Conservation (phyloP, 2,329 filamentous ascomycete species). For the Stagonosporopsis rhizophila region DNA sequence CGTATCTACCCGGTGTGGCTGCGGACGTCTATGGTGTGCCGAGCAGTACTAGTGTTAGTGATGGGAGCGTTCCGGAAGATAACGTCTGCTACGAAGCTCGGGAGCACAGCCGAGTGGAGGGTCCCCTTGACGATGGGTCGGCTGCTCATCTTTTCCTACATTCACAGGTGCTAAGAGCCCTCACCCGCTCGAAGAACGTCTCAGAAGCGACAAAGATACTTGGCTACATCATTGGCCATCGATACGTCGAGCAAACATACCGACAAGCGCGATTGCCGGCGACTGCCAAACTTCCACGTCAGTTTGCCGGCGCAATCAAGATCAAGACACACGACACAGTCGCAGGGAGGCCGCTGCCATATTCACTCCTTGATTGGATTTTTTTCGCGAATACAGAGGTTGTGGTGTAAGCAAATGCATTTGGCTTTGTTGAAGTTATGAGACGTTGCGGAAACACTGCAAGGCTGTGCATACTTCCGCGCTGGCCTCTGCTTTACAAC, state of each 20-base stretch:
- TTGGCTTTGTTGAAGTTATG: background rate
- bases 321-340: background rate
- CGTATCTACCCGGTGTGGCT: background rate
- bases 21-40: background rate
- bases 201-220: background rate
- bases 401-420: background rate
- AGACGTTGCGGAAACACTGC: background rate
- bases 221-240: background rate
- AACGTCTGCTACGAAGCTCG: background rate
- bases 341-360: background rate
- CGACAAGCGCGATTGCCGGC: background rate
- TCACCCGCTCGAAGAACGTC: background rate
- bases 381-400: no score
- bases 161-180: conserved; percentile 16
- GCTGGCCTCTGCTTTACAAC: background rate
- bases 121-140: conserved; percentile 18
- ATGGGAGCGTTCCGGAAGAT: background rate
- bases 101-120: conserved; percentile 15
- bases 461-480: background rate
- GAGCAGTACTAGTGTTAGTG: conserved; percentile 1
- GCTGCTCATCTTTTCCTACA: conserved; percentile 6
- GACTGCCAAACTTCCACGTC: background rate
- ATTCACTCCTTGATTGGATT: no score
- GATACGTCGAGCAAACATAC: background rate
- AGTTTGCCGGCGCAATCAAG: background rate